Conservation (phyloP, 257 asterid species). For the Handroanthus guayacan region DNA sequence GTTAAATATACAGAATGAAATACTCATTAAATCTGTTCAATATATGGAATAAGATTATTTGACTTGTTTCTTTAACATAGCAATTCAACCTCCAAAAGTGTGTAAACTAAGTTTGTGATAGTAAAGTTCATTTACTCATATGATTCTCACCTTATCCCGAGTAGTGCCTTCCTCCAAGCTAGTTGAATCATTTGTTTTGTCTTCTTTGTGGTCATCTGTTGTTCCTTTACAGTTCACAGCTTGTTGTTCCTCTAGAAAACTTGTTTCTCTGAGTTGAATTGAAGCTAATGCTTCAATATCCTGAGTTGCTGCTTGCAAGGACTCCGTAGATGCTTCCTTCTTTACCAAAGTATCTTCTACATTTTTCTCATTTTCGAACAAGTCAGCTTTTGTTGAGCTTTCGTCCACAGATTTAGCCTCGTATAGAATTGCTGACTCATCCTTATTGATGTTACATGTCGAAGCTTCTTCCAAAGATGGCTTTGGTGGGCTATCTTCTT, state of each 20-base stretch:
- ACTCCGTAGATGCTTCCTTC: conserved; percentile 34
- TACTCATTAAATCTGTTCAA: too few relatives aligned
- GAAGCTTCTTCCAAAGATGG: conserved; percentile 15
- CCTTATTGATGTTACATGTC: not conserved
- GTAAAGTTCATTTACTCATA: not conserved
- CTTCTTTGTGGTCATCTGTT: conserved; percentile 20
- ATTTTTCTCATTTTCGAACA: conserved; percentile 8
- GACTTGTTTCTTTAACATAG: conserved; percentile 6
- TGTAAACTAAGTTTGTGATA: not conserved
- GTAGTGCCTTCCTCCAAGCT: conserved; percentile 26
- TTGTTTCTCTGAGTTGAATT: conserved; percentile 31
- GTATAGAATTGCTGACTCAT: not conserved
- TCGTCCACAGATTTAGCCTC: conserved; percentile 27
- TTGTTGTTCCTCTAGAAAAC: conserved; percentile 20
- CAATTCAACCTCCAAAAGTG: conserved; percentile 7
- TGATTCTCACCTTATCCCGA: conserved; percentile 30
- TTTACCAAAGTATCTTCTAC: conserved; percentile 12
- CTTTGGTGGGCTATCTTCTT: conserved; percentile 34
- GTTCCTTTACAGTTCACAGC: conserved; percentile 23
- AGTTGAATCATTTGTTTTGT: conserved; percentile 20
- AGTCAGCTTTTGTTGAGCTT: conserved; percentile 11
- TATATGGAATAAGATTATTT: not conserved
- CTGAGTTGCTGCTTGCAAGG: conserved; percentile 34
- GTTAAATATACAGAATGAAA: too few relatives aligned
- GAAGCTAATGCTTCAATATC: conserved; percentile 24